Evolutionary conservation across 2,329 filamentous ascomycete genomes (phyloP), one percentile per base, ranked within the genome.

Genomic region (Pseudogymnoascus sp.): DNA sequence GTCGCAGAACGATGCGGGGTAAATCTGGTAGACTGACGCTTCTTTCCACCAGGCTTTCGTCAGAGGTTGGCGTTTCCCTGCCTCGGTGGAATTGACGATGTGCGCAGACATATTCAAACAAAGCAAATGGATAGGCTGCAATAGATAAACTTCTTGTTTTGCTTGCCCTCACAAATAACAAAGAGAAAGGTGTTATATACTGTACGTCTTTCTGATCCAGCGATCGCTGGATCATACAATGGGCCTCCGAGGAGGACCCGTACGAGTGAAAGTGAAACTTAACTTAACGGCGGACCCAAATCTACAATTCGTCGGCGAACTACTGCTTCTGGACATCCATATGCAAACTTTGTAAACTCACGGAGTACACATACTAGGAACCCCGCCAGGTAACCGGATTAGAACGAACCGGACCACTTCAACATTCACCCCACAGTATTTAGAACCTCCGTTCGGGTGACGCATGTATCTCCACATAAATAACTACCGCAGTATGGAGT

Each of bases 1-100:
- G 69, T 82, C 80, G 63, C 81, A 80, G 69, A 81, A 84, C 0
- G 80, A 82, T 0, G 81, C 79, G 2, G 82, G 82, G 72, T 82
- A 84, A 67, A 84, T 79, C 65, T 84, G 81, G 68, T 83, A 83
- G 61, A 83, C n/a, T 18, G 50, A 56, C 25, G 50, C 50, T 18
- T 56, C 50, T 16, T 56, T 56, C 50, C 50, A 56, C 50, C 50
- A 56, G 50, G 50, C 50, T 56, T 56, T 56, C 25, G 50, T 56
- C 50, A 56, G 25, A 34, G 25, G 28, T n/a, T 7, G 12, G 28
- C 28, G 50, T 31, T 34, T 56, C 50, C 6, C 50, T 56, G 28
- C 50, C 28, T 34, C 25, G 2, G n/a, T 56, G 50, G 25, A 6
- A 56, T 34, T 56, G 50, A 34, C 50, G 28, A 14, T 34, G 16